Conservation (phyloP, 192 early-diverging fungal species). For the Coemansia sp. region DNA sequence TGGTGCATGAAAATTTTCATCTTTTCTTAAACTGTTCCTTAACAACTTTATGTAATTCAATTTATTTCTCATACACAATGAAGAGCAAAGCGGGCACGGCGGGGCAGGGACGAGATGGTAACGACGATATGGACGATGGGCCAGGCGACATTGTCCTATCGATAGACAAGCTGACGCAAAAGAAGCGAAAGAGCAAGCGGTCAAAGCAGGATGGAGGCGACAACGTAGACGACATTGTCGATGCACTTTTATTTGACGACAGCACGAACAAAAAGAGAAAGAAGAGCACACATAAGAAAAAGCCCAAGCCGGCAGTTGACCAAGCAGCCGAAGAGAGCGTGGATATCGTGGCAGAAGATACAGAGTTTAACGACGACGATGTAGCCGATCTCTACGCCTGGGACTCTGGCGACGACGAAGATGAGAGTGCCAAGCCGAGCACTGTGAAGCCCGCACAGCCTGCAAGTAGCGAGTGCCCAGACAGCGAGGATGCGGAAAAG, state of each 20-base stretch:
- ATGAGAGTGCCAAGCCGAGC: neutral
- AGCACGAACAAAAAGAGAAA: constrained; percentile 5
- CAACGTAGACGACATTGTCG: constrained; percentile 42
- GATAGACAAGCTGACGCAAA: constrained; percentile 11
- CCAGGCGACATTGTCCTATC: constrained; percentile 26
- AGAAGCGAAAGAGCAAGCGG: constrained; percentile 8
- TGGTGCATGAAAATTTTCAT: neutral
- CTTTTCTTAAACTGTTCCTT: neutral
- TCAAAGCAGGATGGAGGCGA: neutral
- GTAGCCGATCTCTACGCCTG: constrained; percentile 48
- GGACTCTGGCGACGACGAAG: constrained; percentile 19
- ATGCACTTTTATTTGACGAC: constrained; percentile 31
- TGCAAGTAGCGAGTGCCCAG: neutral
- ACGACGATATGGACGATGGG: constrained; percentile 13
- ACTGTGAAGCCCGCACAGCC: neutral
- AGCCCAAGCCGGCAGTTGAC: neutral
- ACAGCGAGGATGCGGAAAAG: neutral
- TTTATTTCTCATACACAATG: constrained; percentile 1
- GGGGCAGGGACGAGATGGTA: neutral
- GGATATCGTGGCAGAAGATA: neutral
- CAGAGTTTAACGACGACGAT: constrained; percentile 24
- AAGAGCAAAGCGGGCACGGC: neutral
- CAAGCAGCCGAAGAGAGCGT: neutral
- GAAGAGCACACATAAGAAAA: constrained; percentile 1
- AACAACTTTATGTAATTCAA: neutral